Evolutionary conservation across 2,329 filamentous ascomycete genomes (phyloP).

Genomic region (Penicillium sp.): DNA sequence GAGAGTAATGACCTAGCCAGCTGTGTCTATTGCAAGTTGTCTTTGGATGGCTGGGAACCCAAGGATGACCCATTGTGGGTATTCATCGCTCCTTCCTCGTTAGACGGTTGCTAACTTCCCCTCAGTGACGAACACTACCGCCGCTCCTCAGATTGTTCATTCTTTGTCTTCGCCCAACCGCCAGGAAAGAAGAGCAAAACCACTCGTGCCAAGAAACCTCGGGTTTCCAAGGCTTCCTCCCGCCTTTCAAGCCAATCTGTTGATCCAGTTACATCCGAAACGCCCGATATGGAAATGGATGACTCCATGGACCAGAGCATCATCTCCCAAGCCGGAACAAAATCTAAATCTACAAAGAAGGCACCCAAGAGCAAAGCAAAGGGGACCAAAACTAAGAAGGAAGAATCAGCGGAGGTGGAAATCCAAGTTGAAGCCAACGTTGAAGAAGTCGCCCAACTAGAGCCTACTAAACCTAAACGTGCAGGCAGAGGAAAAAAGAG

Average conservation of each 20-base stretch:
- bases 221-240: conserved; percentile 66
- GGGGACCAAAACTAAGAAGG: conserved; percentile 39
- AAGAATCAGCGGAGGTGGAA: conserved; percentile 45
- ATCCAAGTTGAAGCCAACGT: conserved; percentile 32
- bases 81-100: conserved; percentile 21
- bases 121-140: conserved; percentile 78
- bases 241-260: conserved; percentile 57
- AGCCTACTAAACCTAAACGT: conserved; percentile 39
- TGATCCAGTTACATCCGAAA: conserved; percentile 45
- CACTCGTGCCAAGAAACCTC: conserved; percentile 52
- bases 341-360: conserved; percentile 54
- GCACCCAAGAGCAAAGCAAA: conserved; percentile 37
- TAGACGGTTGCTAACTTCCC: conserved; percentile 13
- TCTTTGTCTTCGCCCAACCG: conserved; percentile 66
- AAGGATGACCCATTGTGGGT: conserved; percentile 81
- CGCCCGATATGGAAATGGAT: conserved; percentile 42
- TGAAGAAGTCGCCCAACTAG: conserved; percentile 25
- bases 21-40: conserved; percentile 85
- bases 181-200: conserved; percentile 58
- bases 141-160: conserved; percentile 74
- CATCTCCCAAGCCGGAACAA: conserved; percentile 48
- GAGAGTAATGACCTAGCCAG: conserved; percentile 87
- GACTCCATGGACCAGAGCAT: conserved; percentile 59
- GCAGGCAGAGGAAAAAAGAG: conserved; percentile 58
- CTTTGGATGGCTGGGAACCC: conserved; percentile 91